Evolutionary conservation across 768 basidiomycete genomes (phyloP).

Genomic region (Pleurotus tuber-regium): DNA sequence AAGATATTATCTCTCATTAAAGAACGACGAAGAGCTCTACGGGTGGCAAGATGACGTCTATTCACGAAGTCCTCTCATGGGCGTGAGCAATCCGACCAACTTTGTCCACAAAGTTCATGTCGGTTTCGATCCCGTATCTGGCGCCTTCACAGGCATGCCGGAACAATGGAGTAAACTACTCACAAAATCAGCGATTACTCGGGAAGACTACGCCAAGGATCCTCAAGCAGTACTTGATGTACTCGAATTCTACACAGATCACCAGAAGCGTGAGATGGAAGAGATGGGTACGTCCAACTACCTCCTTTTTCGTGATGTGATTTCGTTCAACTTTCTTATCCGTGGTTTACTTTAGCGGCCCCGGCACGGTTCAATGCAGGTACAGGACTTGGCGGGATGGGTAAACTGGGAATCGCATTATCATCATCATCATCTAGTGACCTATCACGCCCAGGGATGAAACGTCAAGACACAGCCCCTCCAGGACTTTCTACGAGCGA

Average conservation of each 20-base stretch:
- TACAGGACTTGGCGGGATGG: slow-evolving; percentile 82
- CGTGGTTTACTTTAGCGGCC: slow-evolving; percentile 34
- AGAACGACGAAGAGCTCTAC: slow-evolving; percentile 96
- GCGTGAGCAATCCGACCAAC: slow-evolving; percentile 92
- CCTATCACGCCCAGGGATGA: slow-evolving; percentile 22
- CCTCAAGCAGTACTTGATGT: slow-evolving; percentile 98
- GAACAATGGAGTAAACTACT: slow-evolving; percentile 98
- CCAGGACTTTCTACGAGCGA: slow-evolving; percentile 32
- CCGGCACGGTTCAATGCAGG: slow-evolving; percentile 88
- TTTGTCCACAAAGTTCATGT: slow-evolving; percentile 99
- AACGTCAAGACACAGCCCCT: slow-evolving; percentile 42
- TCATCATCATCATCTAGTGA: slow-evolving; percentile 21
- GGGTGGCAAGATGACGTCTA: slow-evolving; percentile 98
- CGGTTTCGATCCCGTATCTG: slow-evolving; percentile 91
- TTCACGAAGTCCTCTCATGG: slow-evolving; percentile 86
- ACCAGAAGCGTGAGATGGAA: slow-evolving; percentile 92
- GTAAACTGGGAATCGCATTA: slow-evolving; percentile 37
- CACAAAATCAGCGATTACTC: slow-evolving; percentile 95
- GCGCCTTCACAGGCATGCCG: slow-evolving; percentile 95
- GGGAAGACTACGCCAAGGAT: slow-evolving; percentile 95
- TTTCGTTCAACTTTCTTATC: slow-evolving; percentile 11
- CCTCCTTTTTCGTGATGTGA: slow-evolving; percentile 23
- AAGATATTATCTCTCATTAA: slow-evolving; percentile 76
- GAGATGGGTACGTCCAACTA: slow-evolving; percentile 34
- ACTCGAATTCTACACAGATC: slow-evolving; percentile 97